Base-by-base conservation (phyloP, 2,329 filamentous ascomycete species). In the Cladophialophora carrionii region DNA sequence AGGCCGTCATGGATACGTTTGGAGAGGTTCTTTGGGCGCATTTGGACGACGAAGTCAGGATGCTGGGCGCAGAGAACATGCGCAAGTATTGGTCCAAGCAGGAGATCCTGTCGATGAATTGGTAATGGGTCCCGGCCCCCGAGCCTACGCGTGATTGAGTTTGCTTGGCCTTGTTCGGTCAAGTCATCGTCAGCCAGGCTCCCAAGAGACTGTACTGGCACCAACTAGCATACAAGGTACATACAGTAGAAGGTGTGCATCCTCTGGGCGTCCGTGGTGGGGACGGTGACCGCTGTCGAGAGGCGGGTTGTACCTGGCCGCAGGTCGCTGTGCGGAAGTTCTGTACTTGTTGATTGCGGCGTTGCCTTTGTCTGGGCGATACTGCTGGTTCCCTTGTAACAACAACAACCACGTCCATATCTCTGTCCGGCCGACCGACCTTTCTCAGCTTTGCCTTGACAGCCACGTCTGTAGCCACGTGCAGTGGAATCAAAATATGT, bases 61-160 rank as follows among this genome's bases (percentile, higher is more conserved):
- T 90, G 70, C 77, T 96, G 34, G 86, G 88, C 1, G 92, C 92
- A 52, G 90, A 95, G 76, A 96, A 94, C 75, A 96, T 96, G 92
- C 83, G 91, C 71, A 86, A 82, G 76, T 92, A 90, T 76, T 96
- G 91, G 90, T 89, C 82, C 0, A 71, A 87, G 66, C 86, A 90
- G 54, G 92, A 96, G 82, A 88, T 96, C 76, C 80, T 78, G 75
- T 78, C 79, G 58, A 83, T 95, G 79, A 87, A 85, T 0, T 91
- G 68, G 68, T 71, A 49, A 59, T 26, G 14, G 24, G 12, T n/a
- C 31, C 24, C 1, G 24, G 12, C 10, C 31, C 24, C 1, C 9
- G 4, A 14, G 24, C 3, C 4, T 49, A 8, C 20, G 20, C 12
- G 5, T n/a, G 46, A 14, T 49, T 12, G 20, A 12, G 46, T 49